phyloP scores from a whole-genome alignment of 352 stramenopile species.

The Globisporangium sylvaticum region DNA sequence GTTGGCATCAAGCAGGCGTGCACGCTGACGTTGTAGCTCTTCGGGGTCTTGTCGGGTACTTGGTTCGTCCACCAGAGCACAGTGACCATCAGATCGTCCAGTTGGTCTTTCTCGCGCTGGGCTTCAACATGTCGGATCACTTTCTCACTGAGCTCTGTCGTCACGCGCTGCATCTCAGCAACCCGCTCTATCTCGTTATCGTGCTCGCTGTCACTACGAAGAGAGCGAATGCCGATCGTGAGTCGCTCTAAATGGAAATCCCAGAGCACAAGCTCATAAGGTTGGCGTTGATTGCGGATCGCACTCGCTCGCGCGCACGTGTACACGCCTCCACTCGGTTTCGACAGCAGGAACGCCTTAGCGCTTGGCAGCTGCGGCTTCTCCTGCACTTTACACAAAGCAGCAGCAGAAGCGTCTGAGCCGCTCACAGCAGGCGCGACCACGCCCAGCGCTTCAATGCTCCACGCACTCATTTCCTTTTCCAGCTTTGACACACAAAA shows the following conservation, averaged over 20 bases:
- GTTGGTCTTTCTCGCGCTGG: not conserved
- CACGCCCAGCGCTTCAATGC: slow-evolving; percentile 2
- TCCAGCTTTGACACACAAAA: not conserved
- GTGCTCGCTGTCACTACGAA: slow-evolving; percentile 1
- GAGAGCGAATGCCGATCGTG: slow-evolving; percentile 10
- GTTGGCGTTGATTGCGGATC: not conserved
- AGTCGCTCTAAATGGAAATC: slow-evolving; percentile 59
- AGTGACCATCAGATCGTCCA: slow-evolving; percentile 55
- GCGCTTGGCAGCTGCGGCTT: slow-evolving; percentile 14
- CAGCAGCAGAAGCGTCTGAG: not conserved
- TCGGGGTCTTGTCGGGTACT: not conserved
- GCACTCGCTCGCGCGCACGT: slow-evolving; percentile 41
- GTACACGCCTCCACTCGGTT: slow-evolving; percentile 47
- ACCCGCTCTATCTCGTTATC: not conserved
- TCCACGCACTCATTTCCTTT: not conserved
- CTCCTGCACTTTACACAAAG: not conserved
- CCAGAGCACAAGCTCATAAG: slow-evolving; percentile 36
- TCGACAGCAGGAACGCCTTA: slow-evolving; percentile 48
- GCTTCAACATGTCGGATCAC: slow-evolving; percentile 9
- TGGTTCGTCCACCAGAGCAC: slow-evolving; percentile 47
- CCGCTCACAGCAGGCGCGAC: not conserved
- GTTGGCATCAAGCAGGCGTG: slow-evolving; percentile 55
- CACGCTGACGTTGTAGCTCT: slow-evolving; percentile 32
- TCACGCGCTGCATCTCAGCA: slow-evolving; percentile 12
- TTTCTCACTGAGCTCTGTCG: slow-evolving; percentile 9